A percentile compares a stretch with the other conserved stretches of the same genome.
phyloP scores from a whole-genome alignment of 129 eudicot genomes.

The Flaveria bidentis region DNA sequence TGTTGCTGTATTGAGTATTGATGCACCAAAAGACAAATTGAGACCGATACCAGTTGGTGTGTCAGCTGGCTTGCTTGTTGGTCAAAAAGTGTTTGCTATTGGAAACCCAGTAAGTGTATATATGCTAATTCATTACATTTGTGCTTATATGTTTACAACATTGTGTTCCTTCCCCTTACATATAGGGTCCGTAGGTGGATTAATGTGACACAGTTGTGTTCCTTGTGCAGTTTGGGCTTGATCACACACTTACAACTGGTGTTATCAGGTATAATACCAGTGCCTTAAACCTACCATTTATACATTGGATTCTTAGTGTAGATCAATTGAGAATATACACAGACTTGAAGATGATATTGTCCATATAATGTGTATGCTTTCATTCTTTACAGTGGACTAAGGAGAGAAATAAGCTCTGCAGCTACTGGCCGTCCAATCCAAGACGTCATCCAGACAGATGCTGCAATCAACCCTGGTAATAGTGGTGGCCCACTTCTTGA shows the following conservation, averaged over 20 bases:
- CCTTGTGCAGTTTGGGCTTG: constrained; percentile 93
- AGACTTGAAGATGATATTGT: neutral
- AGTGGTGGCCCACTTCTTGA: constrained; percentile 97
- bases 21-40: constrained; percentile 76
- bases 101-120: constrained; percentile 92
- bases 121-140: constrained; percentile 14
- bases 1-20: constrained; percentile 76
- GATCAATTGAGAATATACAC: neutral
- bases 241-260: constrained; percentile 98
- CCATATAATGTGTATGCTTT: neutral
- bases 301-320: neutral
- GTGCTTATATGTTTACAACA: neutral
- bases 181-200: neutral
- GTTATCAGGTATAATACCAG: constrained; percentile 72
- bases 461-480: constrained; percentile 94
- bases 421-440: constrained; percentile 92
- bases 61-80: constrained; percentile 93
- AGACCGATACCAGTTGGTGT: constrained; percentile 91
- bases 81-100: constrained; percentile 96
- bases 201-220: neutral
- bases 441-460: constrained; percentile 92
- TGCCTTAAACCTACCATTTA: neutral
- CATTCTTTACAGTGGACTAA: constrained; percentile 60
- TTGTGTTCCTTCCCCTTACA: neutral
- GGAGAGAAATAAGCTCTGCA: constrained; percentile 94